Base-by-base conservation (phyloP, 768 basidiomycete species). In the Leccinum rimulosum region DNA sequence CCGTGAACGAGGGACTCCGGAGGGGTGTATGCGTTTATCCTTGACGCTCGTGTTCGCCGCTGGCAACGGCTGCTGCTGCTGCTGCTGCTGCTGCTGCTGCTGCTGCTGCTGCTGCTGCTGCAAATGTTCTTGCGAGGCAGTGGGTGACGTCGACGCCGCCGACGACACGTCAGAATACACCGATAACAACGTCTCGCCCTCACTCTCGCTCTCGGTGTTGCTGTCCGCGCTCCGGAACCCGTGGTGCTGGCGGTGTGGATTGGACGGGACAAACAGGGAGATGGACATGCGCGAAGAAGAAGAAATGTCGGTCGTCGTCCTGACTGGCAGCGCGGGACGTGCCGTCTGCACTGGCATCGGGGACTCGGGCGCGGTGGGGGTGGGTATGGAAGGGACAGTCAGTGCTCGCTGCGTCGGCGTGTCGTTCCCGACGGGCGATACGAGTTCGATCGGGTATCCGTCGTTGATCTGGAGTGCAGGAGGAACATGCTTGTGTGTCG, bases 381-480 rank as follows among this genome's bases (percentile, higher is more conserved):
- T 22, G 14, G 81, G 80, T 58, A 87, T 85, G 8, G 68, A 74
- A 15, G 85, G 86, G 52, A 87, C 82, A 1, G 79, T 75, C 28
- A 81, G 64, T 0, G 78, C 78, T 14, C 73, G 77, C 38, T 76
- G 80, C 2, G 76, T 73, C 28, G 54, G 55, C 8, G 58, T 38
- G 27, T 59, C 70, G n/a, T 50, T 25, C 14, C 17, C 54, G 3
- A 58, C 4, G 11, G 57, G 67, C 4, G 62, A 61, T 28, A 63
- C 59, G 31, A 64, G 61, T 48, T 70, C 65, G 2, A 65, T 61
- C 31, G 65, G 62, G 25, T 63, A 60, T 60, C 25, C 60, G 52
- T 62, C 65, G 31, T 67, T 66, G 47, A 74, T 60, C 31, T 73
- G 69, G 27, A 75, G 65, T 38, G 69, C 64, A 64, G 76, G 64